Conservation (phyloP, 148 eudicot species). For the Spergularia marina region DNA sequence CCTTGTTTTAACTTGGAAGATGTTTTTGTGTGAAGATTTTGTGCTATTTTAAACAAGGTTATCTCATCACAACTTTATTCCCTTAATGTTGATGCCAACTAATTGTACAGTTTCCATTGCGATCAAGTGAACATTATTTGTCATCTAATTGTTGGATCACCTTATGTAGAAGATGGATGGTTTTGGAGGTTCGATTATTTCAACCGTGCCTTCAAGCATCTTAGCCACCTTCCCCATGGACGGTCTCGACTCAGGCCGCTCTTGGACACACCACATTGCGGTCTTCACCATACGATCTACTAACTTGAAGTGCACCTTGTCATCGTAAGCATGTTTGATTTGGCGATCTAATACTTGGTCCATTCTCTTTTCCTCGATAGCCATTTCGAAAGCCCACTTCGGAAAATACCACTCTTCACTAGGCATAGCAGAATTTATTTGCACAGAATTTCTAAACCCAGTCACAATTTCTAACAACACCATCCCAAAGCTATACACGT, state of each 20-base stretch:
- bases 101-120: no score
- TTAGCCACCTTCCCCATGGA: constrained; percentile 95
- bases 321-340: constrained; percentile 53
- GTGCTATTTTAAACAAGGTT: no score
- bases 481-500: constrained; percentile 83
- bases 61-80: no score
- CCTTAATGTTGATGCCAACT: no score
- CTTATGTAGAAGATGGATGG: constrained; percentile 61
- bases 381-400: constrained; percentile 75
- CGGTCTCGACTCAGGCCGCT: constrained; percentile 71
- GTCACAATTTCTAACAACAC: constrained; percentile 68
- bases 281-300: constrained; percentile 85
- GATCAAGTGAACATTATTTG: no score
- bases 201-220: constrained; percentile 88
- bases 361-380: constrained; percentile 53
- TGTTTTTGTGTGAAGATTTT: no score
- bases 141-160: neutral
- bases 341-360: constrained; percentile 62
- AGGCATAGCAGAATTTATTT: constrained; percentile 37
- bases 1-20: no score
- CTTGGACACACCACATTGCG: constrained; percentile 92
- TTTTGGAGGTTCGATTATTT: constrained; percentile 74
- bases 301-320: constrained; percentile 47
- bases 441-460: constrained; percentile 55
- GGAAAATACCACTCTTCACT: constrained; percentile 88